Percentiles rank a stretch among this genome's conserved stretches.
These are phyloP conservation scores for Chaetomium sp. DNA, from an alignment of 2,329 filamentous ascomycete genomes.

Conservation along the genomic window DNA sequence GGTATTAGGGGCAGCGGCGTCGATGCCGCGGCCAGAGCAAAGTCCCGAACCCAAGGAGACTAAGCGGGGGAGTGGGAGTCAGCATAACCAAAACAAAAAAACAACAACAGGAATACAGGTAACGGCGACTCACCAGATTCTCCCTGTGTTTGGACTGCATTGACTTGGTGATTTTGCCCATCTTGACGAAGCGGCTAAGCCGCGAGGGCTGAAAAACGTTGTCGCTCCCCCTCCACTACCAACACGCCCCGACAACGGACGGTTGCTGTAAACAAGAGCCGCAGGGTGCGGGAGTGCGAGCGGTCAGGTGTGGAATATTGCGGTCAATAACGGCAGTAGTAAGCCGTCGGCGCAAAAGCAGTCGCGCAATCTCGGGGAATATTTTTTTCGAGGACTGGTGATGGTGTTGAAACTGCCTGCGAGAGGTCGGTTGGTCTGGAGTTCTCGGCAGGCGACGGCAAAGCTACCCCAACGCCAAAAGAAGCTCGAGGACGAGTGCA, in stretches of 20 bases:
- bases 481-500: conserved; percentile 25
- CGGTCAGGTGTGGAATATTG: not conserved
- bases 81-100: not conserved
- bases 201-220: conserved; percentile 37
- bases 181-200: conserved; percentile 55
- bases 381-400: not conserved
- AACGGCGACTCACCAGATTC: conserved; percentile 49
- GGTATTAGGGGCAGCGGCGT: conserved; percentile 71
- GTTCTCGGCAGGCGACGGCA: conserved; percentile 7
- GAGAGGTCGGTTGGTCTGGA: conserved; percentile 1
- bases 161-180: conserved; percentile 63
- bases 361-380: not conserved
- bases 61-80: conserved; percentile 36
- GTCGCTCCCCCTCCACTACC: conserved; percentile 54
- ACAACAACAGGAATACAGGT: not conserved
- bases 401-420: not conserved
- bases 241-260: conserved; percentile 33
- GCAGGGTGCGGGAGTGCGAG: conserved; percentile 3
- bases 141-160: conserved; percentile 63
- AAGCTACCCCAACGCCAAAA: conserved; percentile 17
- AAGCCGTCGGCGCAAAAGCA: not conserved
- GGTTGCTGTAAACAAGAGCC: conserved; percentile 32
- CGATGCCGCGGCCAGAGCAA: conserved; percentile 63
- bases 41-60: conserved; percentile 83
- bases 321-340: not conserved